These are phyloP conservation scores for Cornus suecica DNA, from an alignment of 148 eudicot species.

Conservation along the genomic window DNA sequence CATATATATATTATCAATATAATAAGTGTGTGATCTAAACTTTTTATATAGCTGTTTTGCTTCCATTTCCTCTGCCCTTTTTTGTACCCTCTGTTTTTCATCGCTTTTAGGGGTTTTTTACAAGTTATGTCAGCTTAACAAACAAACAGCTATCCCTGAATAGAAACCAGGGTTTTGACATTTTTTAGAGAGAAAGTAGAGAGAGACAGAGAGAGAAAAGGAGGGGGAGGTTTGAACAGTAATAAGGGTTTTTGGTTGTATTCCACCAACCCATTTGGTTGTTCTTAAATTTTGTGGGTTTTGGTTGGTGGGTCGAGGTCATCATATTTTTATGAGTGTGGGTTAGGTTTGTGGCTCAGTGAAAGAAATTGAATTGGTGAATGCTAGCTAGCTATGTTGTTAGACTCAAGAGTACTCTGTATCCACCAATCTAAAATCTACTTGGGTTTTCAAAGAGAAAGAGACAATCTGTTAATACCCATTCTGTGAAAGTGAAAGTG, in stretches of 20 bases:
- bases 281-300: constrained; percentile 41
- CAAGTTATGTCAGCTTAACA: constrained; percentile 17
- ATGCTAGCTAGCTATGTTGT: not conserved
- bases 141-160: constrained; percentile 3
- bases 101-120: not conserved
- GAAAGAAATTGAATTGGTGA: not conserved
- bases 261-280: constrained; percentile 32
- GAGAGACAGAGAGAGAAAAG: no score
- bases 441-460: constrained; percentile 10
- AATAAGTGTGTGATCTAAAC: not conserved
- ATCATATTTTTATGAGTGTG: constrained; percentile 7
- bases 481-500: constrained; percentile 16
- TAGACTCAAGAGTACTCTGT: no score
- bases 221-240: constrained; percentile 18
- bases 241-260: constrained; percentile 41
- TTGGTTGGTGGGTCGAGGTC: constrained; percentile 34
- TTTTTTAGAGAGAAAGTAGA: constrained; percentile 5
- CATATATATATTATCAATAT: not conserved
- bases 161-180: constrained; percentile 8
- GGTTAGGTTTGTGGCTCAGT: not conserved
- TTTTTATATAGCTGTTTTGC: not conserved
- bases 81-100: constrained; percentile 17
- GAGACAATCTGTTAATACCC: constrained; percentile 1
- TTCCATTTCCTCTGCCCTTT: constrained; percentile 12
- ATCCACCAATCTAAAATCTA: constrained; percentile 10